Evolutionary conservation across 805 yeast species (phyloP), one percentile per base, ranked within the genome.

Genomic region (Candida silvicultrix): DNA sequence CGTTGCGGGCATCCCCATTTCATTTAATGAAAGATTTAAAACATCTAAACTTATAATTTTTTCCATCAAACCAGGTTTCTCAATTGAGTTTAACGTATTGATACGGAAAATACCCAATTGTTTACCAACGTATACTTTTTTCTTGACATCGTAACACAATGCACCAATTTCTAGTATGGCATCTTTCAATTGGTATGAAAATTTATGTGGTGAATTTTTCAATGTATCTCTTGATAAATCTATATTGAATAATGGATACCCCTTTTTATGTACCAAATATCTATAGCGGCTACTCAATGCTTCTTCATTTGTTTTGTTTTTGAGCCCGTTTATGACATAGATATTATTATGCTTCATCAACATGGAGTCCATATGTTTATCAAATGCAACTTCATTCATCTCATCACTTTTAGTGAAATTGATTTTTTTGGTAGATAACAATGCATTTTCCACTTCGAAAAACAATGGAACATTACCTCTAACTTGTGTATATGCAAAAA

Each of bases 381-480:
- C 83, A 60, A 92, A 89, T 3, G 92, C 83, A 1, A 92, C 85
- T 58, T 89, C 95, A 0, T 96, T 80, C 12, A 95, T 92, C 46
- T 85, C 95, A 31, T 76, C 65, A 15, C 89, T 82, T 54, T 96
- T 74, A 0, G 90, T 80, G n/a, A 94, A 68, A 32, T 79, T 78
- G 37, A 89, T 81, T 60, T 88, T 92, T 25, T 92, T 92, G 37
- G 85, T 79, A 38, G 89, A 80, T 45, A 94, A 66, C 11, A 94
- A 81, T 45, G 66, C 64, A 39, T 67, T 71, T 50, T 87, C 96
- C 55, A 89, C 92, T 59, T 92, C 99, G 95, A 96, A 94, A 58
- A 88, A 92, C 7, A 94, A 68, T 0, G 99, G 99, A 1, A 90
- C 90, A 25, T 95, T 86, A 4, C 98, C 99, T 53, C 96, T 70